A percentile compares a stretch with the other conserved stretches of the same genome.
Conservation (phyloP, 1,139 yeast genomes). For the Arxiozyma telluris region DNA sequence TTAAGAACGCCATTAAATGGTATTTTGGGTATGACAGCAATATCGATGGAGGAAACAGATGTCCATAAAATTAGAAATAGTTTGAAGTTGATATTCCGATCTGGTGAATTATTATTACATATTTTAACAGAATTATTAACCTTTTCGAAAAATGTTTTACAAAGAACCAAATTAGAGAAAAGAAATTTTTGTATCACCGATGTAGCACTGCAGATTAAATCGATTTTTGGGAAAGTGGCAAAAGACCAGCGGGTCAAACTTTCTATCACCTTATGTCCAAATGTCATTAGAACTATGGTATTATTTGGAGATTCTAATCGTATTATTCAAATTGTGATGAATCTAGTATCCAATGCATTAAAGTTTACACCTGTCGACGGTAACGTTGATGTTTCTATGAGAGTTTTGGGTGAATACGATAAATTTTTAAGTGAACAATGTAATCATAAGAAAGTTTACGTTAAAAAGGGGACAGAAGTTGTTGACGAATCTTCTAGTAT, state of each 20-base stretch:
- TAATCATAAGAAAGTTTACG: conserved; percentile 34
- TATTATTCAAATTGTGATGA: conserved; percentile 80
- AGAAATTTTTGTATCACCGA: conserved; percentile 66
- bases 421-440: conserved; percentile 34
- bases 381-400: conserved; percentile 57
- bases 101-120: conserved; percentile 80
- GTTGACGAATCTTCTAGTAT: background rate
- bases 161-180: conserved; percentile 74
- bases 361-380: conserved; percentile 89
- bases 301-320: conserved; percentile 80
- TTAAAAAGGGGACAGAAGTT: conserved; percentile 25
- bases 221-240: conserved; percentile 82
- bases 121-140: conserved; percentile 82
- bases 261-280: conserved; percentile 51
- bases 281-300: conserved; percentile 49
- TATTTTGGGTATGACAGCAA: conserved; percentile 90
- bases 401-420: conserved; percentile 66
- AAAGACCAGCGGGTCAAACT: conserved; percentile 64
- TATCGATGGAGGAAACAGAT: conserved; percentile 80
- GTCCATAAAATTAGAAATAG: conserved; percentile 54
- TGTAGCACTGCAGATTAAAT: conserved; percentile 73
- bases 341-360: conserved; percentile 74
- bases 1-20: conserved; percentile 92
- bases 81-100: conserved; percentile 68
- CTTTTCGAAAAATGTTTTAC: conserved; percentile 82